Evolutionary conservation across 306 rosid genomes (phyloP).

Genomic region (Vigna trinervia): DNA sequence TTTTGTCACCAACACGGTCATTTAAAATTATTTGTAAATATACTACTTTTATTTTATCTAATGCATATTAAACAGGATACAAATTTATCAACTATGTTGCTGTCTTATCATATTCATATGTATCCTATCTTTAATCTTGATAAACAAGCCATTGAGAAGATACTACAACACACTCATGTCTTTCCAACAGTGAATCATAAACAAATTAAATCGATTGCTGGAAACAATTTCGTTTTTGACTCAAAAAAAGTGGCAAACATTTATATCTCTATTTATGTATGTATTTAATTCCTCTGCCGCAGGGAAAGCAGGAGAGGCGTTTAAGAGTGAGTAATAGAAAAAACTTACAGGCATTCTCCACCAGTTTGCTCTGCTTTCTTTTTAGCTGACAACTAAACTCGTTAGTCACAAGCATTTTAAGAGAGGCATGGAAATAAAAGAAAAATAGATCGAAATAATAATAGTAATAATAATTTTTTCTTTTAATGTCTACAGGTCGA

Average conservation of each 20-base stretch:
- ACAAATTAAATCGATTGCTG: not conserved
- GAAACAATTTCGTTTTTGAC: conserved; percentile 14
- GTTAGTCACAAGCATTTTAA: conserved; percentile 1
- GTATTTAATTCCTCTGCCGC: conserved; percentile 5
- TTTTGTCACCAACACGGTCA: too few relatives aligned
- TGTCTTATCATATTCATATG: too few relatives aligned
- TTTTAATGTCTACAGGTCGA: conserved; percentile 3
- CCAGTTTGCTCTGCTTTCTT: conserved; percentile 7
- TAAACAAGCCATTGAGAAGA: not conserved
- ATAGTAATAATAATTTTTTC: not conserved
- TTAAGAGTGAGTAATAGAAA: not conserved
- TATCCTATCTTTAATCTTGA: not conserved
- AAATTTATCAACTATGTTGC: too few relatives aligned
- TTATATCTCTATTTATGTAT: not conserved
- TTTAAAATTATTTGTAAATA: too few relatives aligned
- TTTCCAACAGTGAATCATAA: not conserved
- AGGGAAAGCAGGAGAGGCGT: conserved; percentile 29
- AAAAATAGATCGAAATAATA: conserved; percentile 1
- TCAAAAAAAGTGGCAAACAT: not conserved
- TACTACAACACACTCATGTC: not conserved
- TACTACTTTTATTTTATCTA: too few relatives aligned
- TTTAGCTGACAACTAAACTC: conserved; percentile 32
- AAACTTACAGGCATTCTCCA: not conserved
- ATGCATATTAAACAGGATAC: too few relatives aligned
- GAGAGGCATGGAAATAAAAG: conserved; percentile 1